Conservation (phyloP, 257 asterid species). For the Mitragyna speciosa region DNA sequence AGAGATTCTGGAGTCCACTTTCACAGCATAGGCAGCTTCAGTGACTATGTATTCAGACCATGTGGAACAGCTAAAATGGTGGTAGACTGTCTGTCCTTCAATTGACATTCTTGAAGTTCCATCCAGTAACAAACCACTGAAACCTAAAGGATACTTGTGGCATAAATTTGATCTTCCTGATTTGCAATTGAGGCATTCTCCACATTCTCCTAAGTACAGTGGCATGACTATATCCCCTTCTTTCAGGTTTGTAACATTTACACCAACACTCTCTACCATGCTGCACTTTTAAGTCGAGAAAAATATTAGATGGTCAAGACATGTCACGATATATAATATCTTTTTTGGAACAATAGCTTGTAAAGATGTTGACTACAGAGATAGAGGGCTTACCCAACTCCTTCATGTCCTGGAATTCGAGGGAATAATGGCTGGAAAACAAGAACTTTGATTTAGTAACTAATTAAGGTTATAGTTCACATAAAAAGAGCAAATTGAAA, state of each 20-base stretch:
- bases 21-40: constrained; percentile 53
- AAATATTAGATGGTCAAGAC: background rate
- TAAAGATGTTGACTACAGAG: too few relatives aligned
- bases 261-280: constrained; percentile 67
- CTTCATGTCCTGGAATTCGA: constrained; percentile 84
- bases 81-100: constrained; percentile 49
- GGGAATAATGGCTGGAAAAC: constrained; percentile 67
- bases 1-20: constrained; percentile 58
- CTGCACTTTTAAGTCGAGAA: constrained; percentile 20
- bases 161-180: constrained; percentile 45
- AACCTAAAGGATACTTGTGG: constrained; percentile 50
- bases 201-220: constrained; percentile 64
- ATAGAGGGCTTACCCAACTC: constrained; percentile 60
- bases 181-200: constrained; percentile 58
- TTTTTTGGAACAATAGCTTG: too few relatives aligned
- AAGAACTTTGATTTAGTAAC: background rate
- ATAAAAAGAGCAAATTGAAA: background rate
- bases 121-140: constrained; percentile 52
- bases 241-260: constrained; percentile 39
- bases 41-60: constrained; percentile 73
- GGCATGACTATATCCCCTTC: constrained; percentile 68
- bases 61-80: constrained; percentile 65
- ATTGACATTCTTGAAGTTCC: constrained; percentile 70
- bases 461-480: background rate
- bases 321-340: too few relatives aligned